Evolutionary conservation across 495 filamentous ascomycete species (phyloP), one percentile per base, ranked within the genome.

Genomic region (Filosporella fistucella): DNA sequence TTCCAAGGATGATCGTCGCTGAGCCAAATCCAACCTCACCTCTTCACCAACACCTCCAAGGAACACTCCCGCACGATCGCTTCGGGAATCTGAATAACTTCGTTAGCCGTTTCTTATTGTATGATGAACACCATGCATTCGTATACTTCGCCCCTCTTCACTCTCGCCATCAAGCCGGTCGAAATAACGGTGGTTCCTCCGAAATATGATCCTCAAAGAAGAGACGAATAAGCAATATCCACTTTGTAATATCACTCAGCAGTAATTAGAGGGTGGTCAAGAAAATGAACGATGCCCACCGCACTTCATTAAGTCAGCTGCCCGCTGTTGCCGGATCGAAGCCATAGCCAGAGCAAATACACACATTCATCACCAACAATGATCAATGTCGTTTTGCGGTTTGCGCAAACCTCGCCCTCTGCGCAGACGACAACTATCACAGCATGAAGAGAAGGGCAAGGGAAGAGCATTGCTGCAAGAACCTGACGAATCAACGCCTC

Each of bases 1-100:
- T 9, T 8, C 16, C 45, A 47, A 38, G 45, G 45, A 47, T 47
- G 17, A 47, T 28, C 45, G 45, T 18, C 23, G 45, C 33, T 26
- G n/a, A 42, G 4, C 20, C 45, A 47, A 28, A 39, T 29, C 25
- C 4, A 4, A 38, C 21, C 32, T 38, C 45, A 38, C 28, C 18
- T 20, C 26, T 45, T 45, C 42, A 13, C n/a, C 12, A 18, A n/a
- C 24, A 18, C 24, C n/a, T 11, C 10, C 45, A 47, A 39, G 33
- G 33, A 38, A 47, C 17, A 47, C 28, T 38, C 32, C 32, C 17
- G 34, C 20, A 28, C 10, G 12, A n/a, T 3, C 3, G 18, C 11
- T 14, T 35, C 44, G 21, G 44, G 39, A 37, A 36, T 36, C 32
- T 28, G 20, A 24, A 22, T 25, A 18, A 12, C 18, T 2, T 22